Base-by-base conservation (phyloP, 805 yeast genomes). In the Starmerella cellae region DNA sequence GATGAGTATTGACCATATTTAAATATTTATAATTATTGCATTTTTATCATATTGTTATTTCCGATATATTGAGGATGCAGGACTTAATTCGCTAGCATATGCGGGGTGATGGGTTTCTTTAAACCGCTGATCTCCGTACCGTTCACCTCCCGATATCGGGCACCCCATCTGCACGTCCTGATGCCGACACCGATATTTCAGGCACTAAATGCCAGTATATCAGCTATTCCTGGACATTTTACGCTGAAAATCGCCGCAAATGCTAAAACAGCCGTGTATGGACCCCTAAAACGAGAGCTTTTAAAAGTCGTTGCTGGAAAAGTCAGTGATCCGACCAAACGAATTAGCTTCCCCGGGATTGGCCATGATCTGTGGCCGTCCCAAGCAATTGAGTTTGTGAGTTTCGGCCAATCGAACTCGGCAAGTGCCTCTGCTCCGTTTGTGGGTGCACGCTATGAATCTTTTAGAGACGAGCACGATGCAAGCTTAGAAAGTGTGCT, bases 371-470 rank as follows among this genome's bases (percentile, higher is more conserved):
- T 53, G 3, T 63, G 70, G 65, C 74, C 77, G 2, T 52, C 70
- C 1, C 65, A 69, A 35, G 73, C 61, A 10, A 64, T 65, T 19
- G 62, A 63, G 38, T 55, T 64, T 41, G 58, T 74, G 5, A 66
- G 66, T 48, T 75, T 74, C 50, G 50, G 50, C 8, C 65, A 68
- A 42, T 36, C 44, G 9, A 71, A 73, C 23, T 64, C 75, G 14
- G 27, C 50, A 10, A 49, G 52, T 18, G 51, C 60, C 30, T 50
- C 52, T 27, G 64, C 67, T 8, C 82, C 85, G 0, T 94, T 87
- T 64, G 53, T 88, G 28, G 77, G 94, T 39, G 95, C 97, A 1
- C 62, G 98, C 40, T 88, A 83, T 56, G 98, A 88, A 61, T 75
- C 74, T 42, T 82, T 74, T 58, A 79, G 87, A 46, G 96, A 88